Evolutionary conservation across 2,329 filamentous ascomycete species (phyloP).

Genomic region (Nemania sp.): DNA sequence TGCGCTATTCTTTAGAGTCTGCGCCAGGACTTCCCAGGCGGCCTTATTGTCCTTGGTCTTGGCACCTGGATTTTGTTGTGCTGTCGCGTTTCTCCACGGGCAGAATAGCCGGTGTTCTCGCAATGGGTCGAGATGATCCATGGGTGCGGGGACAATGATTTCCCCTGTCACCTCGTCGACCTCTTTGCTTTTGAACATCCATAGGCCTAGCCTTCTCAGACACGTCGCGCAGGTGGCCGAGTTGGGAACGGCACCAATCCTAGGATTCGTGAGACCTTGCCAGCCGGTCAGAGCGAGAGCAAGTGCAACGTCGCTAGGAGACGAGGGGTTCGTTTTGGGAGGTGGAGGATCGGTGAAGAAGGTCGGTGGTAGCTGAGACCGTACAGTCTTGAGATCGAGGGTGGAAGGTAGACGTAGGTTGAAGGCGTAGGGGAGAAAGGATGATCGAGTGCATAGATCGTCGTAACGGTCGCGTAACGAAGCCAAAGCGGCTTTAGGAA

Average conservation of each 20-base stretch:
- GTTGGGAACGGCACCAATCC: constrained; percentile 66
- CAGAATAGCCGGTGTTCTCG: constrained; percentile 82
- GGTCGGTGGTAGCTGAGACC: constrained; percentile 54
- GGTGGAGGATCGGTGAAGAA: constrained; percentile 57
- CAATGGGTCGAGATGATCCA: constrained; percentile 69
- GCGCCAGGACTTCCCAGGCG: constrained; percentile 59
- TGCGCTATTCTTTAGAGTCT: constrained; percentile 61
- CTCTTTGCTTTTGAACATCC: constrained; percentile 85
- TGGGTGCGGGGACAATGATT: constrained; percentile 61
- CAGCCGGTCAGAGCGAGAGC: constrained; percentile 74
- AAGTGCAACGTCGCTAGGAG: constrained; percentile 65
- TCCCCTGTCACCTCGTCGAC: constrained; percentile 56
- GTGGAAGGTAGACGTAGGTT: constrained; percentile 60
- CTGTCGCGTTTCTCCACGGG: constrained; percentile 70
- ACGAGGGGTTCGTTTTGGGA: constrained; percentile 33
- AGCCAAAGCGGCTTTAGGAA: constrained; percentile 60
- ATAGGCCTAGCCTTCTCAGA: constrained; percentile 84
- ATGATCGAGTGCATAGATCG: constrained; percentile 57
- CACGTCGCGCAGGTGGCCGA: constrained; percentile 83
- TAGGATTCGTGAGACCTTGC: constrained; percentile 63
- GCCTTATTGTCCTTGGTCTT: constrained; percentile 45
- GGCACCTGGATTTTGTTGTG: constrained; percentile 58
- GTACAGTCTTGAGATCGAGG: constrained; percentile 54
- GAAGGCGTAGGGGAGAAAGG: constrained; percentile 64
- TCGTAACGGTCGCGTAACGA: constrained; percentile 66